Conservation (phyloP, 2,329 filamentous ascomycete genomes). For the Leptodontidium sp. region DNA sequence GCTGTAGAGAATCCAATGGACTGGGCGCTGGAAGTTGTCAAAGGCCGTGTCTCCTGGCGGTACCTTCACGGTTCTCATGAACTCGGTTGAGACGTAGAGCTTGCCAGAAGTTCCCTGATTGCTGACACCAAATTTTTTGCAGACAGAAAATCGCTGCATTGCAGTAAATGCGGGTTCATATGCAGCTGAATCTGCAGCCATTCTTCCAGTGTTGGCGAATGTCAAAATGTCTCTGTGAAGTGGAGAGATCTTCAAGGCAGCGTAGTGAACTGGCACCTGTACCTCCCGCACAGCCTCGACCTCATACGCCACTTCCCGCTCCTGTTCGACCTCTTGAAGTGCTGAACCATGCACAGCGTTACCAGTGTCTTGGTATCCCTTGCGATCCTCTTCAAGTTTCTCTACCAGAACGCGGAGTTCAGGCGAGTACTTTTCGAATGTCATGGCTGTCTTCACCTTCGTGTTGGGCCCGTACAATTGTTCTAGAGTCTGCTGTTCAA, state of each 20-base stretch:
- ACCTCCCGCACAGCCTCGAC: conserved; percentile 56
- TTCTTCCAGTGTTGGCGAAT: conserved; percentile 56
- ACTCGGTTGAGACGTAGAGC: conserved; percentile 56
- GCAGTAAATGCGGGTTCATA: conserved; percentile 54
- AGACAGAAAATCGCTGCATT: conserved; percentile 51
- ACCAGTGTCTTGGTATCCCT: conserved; percentile 53
- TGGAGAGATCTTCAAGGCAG: conserved; percentile 51
- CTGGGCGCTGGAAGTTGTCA: conserved; percentile 55
- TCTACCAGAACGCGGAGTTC: conserved; percentile 45
- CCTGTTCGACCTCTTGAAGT: conserved; percentile 62
- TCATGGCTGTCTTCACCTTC: conserved; percentile 30
- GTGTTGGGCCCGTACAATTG: conserved; percentile 61
- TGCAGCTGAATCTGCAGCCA: conserved; percentile 49
- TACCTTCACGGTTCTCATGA: conserved; percentile 54
- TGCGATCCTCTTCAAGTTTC: conserved; percentile 48
- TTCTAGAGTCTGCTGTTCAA: conserved; percentile 64
- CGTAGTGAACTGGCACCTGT: conserved; percentile 51
- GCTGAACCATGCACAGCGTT: conserved; percentile 57
- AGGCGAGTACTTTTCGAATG: conserved; percentile 17
- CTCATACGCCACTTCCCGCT: conserved; percentile 56
- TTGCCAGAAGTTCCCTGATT: conserved; percentile 37
- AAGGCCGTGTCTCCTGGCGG: conserved; percentile 44
- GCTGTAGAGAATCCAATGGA: conserved; percentile 70
- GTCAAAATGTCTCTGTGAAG: conserved; percentile 56
- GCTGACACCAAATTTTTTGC: conserved; percentile 47